These are phyloP conservation scores for Termitomyces sp. DNA, from an alignment of 768 basidiomycete genomes.

Conservation along the genomic window DNA sequence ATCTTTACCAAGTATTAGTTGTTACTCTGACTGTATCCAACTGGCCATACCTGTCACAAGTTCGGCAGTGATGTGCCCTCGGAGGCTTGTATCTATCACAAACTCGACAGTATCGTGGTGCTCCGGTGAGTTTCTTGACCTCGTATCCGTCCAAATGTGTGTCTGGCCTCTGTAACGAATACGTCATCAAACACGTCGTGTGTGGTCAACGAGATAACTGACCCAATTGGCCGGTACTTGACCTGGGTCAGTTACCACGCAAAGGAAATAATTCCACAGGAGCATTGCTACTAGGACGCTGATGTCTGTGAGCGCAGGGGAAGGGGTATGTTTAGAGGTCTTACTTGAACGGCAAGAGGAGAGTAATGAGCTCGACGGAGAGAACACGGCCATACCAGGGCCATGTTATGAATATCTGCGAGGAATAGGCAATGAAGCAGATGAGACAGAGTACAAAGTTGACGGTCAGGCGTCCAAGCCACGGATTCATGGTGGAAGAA, in stretches of 20 bases:
- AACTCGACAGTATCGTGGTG: constrained; percentile 81
- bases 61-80: constrained; percentile 88
- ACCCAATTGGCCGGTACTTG: constrained; percentile 79
- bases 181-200: not conserved
- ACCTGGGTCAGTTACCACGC: constrained; percentile 83
- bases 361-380: constrained; percentile 67
- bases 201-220: constrained; percentile 20
- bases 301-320: constrained; percentile 13
- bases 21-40: not conserved
- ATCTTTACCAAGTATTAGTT: constrained; percentile 38
- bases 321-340: constrained; percentile 23
- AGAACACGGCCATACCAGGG: constrained; percentile 85
- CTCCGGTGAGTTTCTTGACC: constrained; percentile 84
- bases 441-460: constrained; percentile 70
- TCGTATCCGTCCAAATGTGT: constrained; percentile 72
- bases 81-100: constrained; percentile 87
- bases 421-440: constrained; percentile 84
- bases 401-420: constrained; percentile 87
- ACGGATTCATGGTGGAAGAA: constrained; percentile 29
- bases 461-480: constrained; percentile 64
- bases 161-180: constrained; percentile 66
- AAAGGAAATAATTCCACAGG: constrained; percentile 86
- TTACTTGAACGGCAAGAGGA: constrained; percentile 92
- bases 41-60: constrained; percentile 59
- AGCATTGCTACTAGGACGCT: constrained; percentile 77